These are phyloP conservation scores for Septoria linicola DNA, from an alignment of 2,329 filamentous ascomycete species.

Conservation along the genomic window DNA sequence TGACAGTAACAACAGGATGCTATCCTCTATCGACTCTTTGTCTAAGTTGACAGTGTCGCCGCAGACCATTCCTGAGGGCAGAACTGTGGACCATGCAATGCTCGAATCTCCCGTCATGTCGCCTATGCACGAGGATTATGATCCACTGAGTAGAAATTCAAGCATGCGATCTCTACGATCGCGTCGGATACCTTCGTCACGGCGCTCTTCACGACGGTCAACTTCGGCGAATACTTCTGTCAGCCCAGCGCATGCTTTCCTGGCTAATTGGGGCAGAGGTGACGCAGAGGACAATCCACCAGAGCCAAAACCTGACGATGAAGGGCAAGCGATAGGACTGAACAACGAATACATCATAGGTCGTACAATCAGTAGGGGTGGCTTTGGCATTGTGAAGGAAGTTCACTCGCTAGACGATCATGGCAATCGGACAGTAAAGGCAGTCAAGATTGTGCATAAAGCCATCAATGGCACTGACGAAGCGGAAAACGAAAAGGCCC, in stretches of 20 bases:
- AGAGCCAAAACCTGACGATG: constrained; percentile 59
- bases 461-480: constrained; percentile 56
- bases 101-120: constrained; percentile 29
- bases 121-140: constrained; percentile 26
- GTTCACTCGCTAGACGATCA: constrained; percentile 58
- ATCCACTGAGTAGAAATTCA: constrained; percentile 33
- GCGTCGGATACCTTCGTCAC: constrained; percentile 22
- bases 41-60: constrained; percentile 33
- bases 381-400: constrained; percentile 67
- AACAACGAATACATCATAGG: constrained; percentile 64
- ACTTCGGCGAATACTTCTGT: constrained; percentile 31
- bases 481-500: constrained; percentile 62
- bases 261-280: constrained; percentile 31
- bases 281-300: constrained; percentile 30
- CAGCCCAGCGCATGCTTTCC: constrained; percentile 37
- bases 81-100: constrained; percentile 29
- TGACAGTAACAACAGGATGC: constrained; percentile 27
- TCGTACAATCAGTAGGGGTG: constrained; percentile 63
- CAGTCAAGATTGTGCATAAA: constrained; percentile 68
- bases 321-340: constrained; percentile 64
- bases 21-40: constrained; percentile 33
- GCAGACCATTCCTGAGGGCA: constrained; percentile 36
- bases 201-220: constrained; percentile 33
- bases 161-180: constrained; percentile 33
- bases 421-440: constrained; percentile 55